Conservation (phyloP, 2,329 filamentous ascomycete species). For the Talaromyces atroroseus region DNA sequence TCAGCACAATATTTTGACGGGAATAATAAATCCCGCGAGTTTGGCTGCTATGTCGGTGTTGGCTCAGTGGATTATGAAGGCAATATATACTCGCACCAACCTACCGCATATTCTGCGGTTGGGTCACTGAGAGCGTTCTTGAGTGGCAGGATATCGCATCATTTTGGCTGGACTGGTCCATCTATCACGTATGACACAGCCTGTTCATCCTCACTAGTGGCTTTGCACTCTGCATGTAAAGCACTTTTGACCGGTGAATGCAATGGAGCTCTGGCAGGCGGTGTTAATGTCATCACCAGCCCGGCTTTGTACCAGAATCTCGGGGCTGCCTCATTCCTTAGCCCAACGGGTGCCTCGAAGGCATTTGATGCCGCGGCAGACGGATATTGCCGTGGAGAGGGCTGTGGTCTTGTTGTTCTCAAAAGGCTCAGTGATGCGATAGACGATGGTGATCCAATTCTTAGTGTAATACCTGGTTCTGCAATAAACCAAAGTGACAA, state of each 20-base stretch:
- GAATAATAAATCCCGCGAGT: slow-evolving; percentile 63
- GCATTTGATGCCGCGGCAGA: slow-evolving; percentile 76
- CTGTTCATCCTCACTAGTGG: slow-evolving; percentile 67
- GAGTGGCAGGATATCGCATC: slow-evolving; percentile 64
- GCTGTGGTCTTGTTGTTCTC: slow-evolving; percentile 66
- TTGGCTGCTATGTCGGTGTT: slow-evolving; percentile 70
- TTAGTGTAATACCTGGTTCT: slow-evolving; percentile 5
- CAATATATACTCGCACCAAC: slow-evolving; percentile 65
- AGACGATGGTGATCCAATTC: slow-evolving; percentile 35
- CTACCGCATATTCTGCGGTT: slow-evolving; percentile 37
- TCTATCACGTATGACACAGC: slow-evolving; percentile 70
- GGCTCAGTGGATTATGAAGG: slow-evolving; percentile 73
- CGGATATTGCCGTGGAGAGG: slow-evolving; percentile 76
- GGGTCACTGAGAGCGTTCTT: slow-evolving; percentile 57
- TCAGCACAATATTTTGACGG: slow-evolving; percentile 70
- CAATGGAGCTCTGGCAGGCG: slow-evolving; percentile 74
- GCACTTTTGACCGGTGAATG: slow-evolving; percentile 70
- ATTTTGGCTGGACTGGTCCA: slow-evolving; percentile 69
- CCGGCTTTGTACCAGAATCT: slow-evolving; percentile 73
- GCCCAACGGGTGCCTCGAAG: slow-evolving; percentile 65
- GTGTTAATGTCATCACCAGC: slow-evolving; percentile 67
- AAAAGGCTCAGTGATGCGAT: slow-evolving; percentile 75
- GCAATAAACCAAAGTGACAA: slow-evolving; percentile 32
- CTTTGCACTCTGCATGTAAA: slow-evolving; percentile 58
- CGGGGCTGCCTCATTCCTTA: slow-evolving; percentile 70